phyloP scores from a whole-genome alignment of 768 basidiomycete species.

The Termitomyces sp. region DNA sequence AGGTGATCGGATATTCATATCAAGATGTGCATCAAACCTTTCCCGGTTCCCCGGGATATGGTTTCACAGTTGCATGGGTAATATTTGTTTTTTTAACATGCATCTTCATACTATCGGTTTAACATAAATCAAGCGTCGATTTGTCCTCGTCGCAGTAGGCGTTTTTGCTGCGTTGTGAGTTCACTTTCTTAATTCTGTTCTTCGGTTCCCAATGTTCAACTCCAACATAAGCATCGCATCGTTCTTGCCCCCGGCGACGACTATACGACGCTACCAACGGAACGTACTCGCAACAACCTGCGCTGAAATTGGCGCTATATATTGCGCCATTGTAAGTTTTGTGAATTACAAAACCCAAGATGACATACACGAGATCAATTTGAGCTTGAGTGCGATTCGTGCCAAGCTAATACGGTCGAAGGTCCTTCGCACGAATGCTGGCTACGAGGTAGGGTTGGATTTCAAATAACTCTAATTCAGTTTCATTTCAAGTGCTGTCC shows the following conservation, averaged over 20 bases:
- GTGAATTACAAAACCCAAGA: slow-evolving; percentile 53
- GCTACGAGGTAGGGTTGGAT: slow-evolving; percentile 53
- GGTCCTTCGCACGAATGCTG: slow-evolving; percentile 51
- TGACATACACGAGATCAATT: slow-evolving; percentile 53
- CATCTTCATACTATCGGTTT: too few species aligned
- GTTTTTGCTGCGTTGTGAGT: slow-evolving; percentile 76
- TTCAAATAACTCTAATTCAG: background rate
- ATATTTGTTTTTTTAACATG: slow-evolving; percentile 4
- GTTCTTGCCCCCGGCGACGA: slow-evolving; percentile 70
- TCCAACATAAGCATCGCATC: slow-evolving; percentile 59
- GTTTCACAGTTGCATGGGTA: slow-evolving; percentile 73
- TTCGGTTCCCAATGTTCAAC: background rate
- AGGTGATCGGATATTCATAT: slow-evolving; percentile 77
- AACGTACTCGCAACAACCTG: slow-evolving; percentile 65
- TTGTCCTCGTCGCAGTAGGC: slow-evolving; percentile 66
- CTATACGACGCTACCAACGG: slow-evolving; percentile 73
- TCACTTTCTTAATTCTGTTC: background rate
- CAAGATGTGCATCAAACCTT: slow-evolving; percentile 48
- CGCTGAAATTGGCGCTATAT: slow-evolving; percentile 62
- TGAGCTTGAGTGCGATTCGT: slow-evolving; percentile 69
- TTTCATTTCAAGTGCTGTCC: background rate
- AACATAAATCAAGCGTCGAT: slow-evolving; percentile 44
- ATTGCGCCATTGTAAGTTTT: slow-evolving; percentile 75
- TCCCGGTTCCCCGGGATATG: slow-evolving; percentile 54
- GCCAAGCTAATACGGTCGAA: slow-evolving; percentile 67